phyloP scores from a whole-genome alignment of 768 basidiomycete species.

The Termitomyces sp. region DNA sequence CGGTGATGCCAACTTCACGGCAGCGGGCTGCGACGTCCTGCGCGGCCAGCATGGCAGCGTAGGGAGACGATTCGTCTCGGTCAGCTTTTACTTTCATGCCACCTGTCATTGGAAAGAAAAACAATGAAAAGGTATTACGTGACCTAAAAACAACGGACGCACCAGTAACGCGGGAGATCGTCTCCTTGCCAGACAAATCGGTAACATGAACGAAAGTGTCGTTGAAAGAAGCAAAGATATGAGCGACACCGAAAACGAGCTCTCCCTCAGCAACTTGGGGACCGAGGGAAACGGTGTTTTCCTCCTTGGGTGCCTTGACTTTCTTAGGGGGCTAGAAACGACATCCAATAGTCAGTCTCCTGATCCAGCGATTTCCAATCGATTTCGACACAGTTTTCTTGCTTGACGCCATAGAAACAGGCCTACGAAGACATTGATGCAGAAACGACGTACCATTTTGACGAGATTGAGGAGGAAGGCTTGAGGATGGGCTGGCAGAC shows the following conservation, averaged over 20 bases:
- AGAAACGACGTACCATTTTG: conserved; percentile 36
- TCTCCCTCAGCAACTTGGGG: conserved; percentile 96
- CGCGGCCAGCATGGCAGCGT: conserved; percentile 97
- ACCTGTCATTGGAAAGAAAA: conserved; percentile 38
- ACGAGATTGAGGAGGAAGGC: conserved; percentile 22
- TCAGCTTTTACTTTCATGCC: conserved; percentile 99
- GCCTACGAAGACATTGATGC: neutral
- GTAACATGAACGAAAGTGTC: conserved; percentile 99
- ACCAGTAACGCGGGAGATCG: conserved; percentile 98
- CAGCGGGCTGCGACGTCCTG: conserved; percentile 96
- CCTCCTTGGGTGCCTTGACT: conserved; percentile 73
- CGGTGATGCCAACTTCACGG: conserved; percentile 98
- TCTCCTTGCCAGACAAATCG: conserved; percentile 98
- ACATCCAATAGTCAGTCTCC: conserved; percentile 11
- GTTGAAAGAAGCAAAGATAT: conserved; percentile 99
- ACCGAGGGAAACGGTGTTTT: conserved; percentile 85
- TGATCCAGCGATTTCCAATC: conserved; percentile 43
- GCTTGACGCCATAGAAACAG: neutral
- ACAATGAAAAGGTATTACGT: neutral
- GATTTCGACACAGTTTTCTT: conserved; percentile 2
- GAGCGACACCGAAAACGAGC: conserved; percentile 96
- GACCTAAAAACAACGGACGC: conserved; percentile 19
- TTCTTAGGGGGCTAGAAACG: conserved; percentile 74
- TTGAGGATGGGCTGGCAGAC: conserved; percentile 32
- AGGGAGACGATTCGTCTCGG: conserved; percentile 97